Evolutionary conservation across 2,329 filamentous ascomycete genomes (phyloP), one percentile per base, ranked within the genome.

Genomic region (Emmonsiellopsis sp.): DNA sequence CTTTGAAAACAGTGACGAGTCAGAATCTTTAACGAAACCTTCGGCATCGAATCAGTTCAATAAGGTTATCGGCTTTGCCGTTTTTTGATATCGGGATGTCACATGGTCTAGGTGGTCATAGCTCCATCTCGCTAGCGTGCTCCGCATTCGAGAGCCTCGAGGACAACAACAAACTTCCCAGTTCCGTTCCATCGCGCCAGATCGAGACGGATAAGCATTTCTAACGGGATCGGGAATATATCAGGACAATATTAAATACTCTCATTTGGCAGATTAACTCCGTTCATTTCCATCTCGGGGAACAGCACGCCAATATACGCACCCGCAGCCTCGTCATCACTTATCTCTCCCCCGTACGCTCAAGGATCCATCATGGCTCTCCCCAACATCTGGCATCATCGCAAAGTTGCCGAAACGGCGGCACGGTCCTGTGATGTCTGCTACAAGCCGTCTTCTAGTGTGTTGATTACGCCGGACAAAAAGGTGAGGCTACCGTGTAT

Each of bases 351-450:
- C 11, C 2, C 10, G 20, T 31, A 15, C 13, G 30, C 16, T 31
- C 34, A 31, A n/a, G 15, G 8, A 15, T 20, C 50, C 11, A n/a
- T 2, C 34, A 68, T 68, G 64, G 60, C 65, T 32, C 59, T 92
- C 54, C 80, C 81, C 41, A 97, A 97, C 65, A 70, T 87, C 26
- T 97, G 92, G 73, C 83, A 88, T 58, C 86, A 91, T 59, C 86
- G 92, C 50, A 89, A 84, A 61, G 92, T 97, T 38, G 90, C 90
- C 9, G 89, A 95, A 32, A 80, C 83, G n/a, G 81, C 86, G 1
- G 80, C 88, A 11, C 95, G 88, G 70, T 78, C 87, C 50, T 98
- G 92, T 72, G 86, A 90, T 70, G 83, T 97, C 58, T 97, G 92
- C 77, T 94, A 85, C 76, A 95, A 93, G 71, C 86, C 87, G 7